Conservation (phyloP, 208 protist species). For the Novymonas esmeraldas region DNA sequence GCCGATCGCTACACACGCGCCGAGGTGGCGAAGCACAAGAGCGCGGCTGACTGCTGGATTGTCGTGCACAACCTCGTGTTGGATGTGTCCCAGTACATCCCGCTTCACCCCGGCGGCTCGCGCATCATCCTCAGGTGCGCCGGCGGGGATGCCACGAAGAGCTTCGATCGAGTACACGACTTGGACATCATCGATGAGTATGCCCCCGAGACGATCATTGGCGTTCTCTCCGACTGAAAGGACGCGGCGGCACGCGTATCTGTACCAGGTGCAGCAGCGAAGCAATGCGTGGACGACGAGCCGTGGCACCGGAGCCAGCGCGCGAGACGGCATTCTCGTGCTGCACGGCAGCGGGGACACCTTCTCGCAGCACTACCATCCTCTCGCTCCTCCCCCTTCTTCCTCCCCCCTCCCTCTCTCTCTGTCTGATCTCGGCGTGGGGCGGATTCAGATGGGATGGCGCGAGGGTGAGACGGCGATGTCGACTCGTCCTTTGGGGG, state of each 20-base stretch:
- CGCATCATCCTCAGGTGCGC: slow-evolving; percentile 59
- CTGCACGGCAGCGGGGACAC: too few species aligned
- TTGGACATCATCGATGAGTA: slow-evolving; percentile 65
- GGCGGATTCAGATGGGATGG: too few species aligned
- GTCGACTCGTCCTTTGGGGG: too few species aligned
- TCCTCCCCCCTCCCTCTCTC: too few species aligned
- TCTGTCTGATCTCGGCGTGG: too few species aligned
- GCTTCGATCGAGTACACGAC: slow-evolving; percentile 56
- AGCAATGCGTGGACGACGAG: too few species aligned
- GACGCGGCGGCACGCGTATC: neutral
- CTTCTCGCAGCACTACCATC: too few species aligned
- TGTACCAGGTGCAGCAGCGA: too few species aligned
- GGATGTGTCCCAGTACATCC: slow-evolving; percentile 53
- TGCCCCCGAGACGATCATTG: slow-evolving; percentile 51
- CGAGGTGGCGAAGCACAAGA: slow-evolving; percentile 77
- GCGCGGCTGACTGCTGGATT: slow-evolving; percentile 45
- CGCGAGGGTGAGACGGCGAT: too few species aligned
- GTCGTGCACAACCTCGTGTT: slow-evolving; percentile 56
- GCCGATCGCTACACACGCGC: slow-evolving; percentile 35
- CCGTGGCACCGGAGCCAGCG: too few species aligned
- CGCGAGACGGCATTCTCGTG: too few species aligned
- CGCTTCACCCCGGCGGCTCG: slow-evolving; percentile 65
- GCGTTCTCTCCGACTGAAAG: slow-evolving; percentile 18
- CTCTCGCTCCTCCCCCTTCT: too few species aligned
- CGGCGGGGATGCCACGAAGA: slow-evolving; percentile 64